Evolutionary conservation across 208 protist species (phyloP).

Genomic region (Naegleria lovaniensis): DNA sequence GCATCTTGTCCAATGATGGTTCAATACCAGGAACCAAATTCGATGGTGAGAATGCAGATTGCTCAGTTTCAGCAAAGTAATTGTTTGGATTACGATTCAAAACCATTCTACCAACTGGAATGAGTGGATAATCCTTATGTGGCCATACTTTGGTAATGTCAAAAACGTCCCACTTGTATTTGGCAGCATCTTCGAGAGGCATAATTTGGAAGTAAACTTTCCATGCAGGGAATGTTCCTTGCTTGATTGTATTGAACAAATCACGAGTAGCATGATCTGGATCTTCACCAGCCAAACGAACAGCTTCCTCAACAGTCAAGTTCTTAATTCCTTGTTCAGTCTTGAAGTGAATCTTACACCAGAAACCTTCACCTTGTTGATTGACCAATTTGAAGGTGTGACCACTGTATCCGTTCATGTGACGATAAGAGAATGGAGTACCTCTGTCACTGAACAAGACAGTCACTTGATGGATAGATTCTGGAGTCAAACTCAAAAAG

Average conservation of each 20-base stretch:
- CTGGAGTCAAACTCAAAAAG: conserved; percentile 54
- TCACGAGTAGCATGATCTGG: conserved; percentile 58
- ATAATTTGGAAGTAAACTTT: conserved; percentile 61
- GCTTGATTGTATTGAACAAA: conserved; percentile 59
- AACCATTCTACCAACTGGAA: conserved; percentile 56
- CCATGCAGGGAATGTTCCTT: conserved; percentile 55
- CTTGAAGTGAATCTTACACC: conserved; percentile 67
- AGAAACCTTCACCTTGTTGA: conserved; percentile 48
- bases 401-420: conserved; percentile 55
- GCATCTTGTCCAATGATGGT: conserved; percentile 55
- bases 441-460: conserved; percentile 59
- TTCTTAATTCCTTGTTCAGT: conserved; percentile 59
- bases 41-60: conserved; percentile 59
- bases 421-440: conserved; percentile 53
- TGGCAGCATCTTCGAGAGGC: conserved; percentile 48
- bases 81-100: conserved; percentile 71
- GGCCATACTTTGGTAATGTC: conserved; percentile 69
- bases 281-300: conserved; percentile 45
- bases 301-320: conserved; percentile 60
- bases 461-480: conserved; percentile 61
- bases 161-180: conserved; percentile 55
- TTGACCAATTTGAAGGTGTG: conserved; percentile 69
- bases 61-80: conserved; percentile 71
- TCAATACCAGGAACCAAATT: conserved; percentile 67
- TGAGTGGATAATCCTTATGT: conserved; percentile 58